phyloP scores from a whole-genome alignment of 768 basidiomycete genomes.

The Suillus clintonianus region DNA sequence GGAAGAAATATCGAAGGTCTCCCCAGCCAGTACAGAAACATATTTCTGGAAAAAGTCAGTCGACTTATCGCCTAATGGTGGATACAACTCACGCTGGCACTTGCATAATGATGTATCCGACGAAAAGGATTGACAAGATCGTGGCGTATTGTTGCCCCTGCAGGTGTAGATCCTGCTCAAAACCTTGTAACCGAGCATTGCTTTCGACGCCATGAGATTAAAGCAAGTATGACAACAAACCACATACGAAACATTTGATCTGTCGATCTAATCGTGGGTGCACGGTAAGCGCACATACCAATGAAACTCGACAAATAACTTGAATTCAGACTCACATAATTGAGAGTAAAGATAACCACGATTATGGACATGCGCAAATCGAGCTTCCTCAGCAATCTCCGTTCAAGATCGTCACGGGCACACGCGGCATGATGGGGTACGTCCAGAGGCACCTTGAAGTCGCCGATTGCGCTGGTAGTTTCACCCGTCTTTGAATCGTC shows the following conservation, averaged over 20 bases:
- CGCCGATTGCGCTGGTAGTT: not conserved
- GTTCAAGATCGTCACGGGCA: slow-evolving; percentile 1
- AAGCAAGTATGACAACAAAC: not conserved
- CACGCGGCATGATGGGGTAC: not conserved
- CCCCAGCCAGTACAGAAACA: slow-evolving; percentile 31
- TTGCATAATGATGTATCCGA: slow-evolving; percentile 30
- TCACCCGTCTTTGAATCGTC: not conserved
- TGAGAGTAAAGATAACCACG: slow-evolving; percentile 12
- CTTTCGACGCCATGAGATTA: not conserved
- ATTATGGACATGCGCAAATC: slow-evolving; percentile 11
- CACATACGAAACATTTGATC: slow-evolving; percentile 6
- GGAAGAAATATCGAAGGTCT: slow-evolving; percentile 30
- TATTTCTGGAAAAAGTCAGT: slow-evolving; percentile 20
- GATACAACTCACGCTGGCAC: slow-evolving; percentile 13
- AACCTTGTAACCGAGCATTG: slow-evolving; percentile 24
- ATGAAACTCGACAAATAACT: not conserved
- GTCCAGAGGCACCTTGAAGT: not conserved
- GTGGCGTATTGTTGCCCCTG: slow-evolving; percentile 26
- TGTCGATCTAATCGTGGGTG: slow-evolving; percentile 5
- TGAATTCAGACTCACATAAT: slow-evolving; percentile 9
- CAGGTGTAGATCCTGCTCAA: slow-evolving; percentile 24
- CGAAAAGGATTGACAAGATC: slow-evolving; percentile 23
- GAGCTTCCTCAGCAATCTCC: slow-evolving; percentile 8
- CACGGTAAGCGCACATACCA: not conserved
- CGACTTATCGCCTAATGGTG: too few species aligned